A percentile compares a stretch with the other conserved stretches of the same genome.
Conservation (phyloP, 352 stramenopile genomes). For the Hyaloperonospora brassicae region DNA sequence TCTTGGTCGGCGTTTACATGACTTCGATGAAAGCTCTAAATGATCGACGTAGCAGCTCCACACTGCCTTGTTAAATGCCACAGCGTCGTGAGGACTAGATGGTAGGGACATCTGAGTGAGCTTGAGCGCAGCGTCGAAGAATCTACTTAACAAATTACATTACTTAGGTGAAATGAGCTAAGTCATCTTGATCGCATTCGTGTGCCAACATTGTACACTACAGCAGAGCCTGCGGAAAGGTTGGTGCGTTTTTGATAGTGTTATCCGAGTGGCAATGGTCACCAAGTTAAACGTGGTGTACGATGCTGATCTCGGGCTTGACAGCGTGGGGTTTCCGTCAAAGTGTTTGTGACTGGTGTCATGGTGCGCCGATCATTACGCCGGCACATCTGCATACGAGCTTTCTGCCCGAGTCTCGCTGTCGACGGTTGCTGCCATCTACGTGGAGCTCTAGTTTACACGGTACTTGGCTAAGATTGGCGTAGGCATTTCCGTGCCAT, state of each 20-base stretch:
- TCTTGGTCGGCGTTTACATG: slow-evolving; percentile 89
- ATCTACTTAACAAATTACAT: slow-evolving; percentile 96
- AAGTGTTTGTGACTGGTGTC: slow-evolving; percentile 81
- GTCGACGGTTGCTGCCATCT: slow-evolving; percentile 89
- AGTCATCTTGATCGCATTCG: slow-evolving; percentile 94
- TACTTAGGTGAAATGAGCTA: slow-evolving; percentile 97
- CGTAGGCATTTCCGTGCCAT: slow-evolving; percentile 38
- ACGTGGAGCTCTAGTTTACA: slow-evolving; percentile 84
- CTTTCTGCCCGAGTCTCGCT: slow-evolving; percentile 93
- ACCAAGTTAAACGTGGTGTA: slow-evolving; percentile 82
- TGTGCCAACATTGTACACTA: slow-evolving; percentile 86
- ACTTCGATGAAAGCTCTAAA: slow-evolving; percentile 93
- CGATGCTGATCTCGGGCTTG: slow-evolving; percentile 67
- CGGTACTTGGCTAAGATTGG: slow-evolving; percentile 63
- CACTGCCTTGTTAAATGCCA: slow-evolving; percentile 89
- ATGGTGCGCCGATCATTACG: slow-evolving; percentile 98
- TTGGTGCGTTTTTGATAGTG: slow-evolving; percentile 83
- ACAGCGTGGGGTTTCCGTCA: slow-evolving; percentile 84
- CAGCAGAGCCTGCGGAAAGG: slow-evolving; percentile 55
- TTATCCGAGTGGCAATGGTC: slow-evolving; percentile 81
- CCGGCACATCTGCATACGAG: slow-evolving; percentile 98
- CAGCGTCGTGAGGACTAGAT: slow-evolving; percentile 86
- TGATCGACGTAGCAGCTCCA: slow-evolving; percentile 91
- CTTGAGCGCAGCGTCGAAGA: slow-evolving; percentile 82
- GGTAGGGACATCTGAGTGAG: slow-evolving; percentile 59